Conservation (phyloP, 805 yeast genomes). For the Yamadazyma paraphyllophila region DNA sequence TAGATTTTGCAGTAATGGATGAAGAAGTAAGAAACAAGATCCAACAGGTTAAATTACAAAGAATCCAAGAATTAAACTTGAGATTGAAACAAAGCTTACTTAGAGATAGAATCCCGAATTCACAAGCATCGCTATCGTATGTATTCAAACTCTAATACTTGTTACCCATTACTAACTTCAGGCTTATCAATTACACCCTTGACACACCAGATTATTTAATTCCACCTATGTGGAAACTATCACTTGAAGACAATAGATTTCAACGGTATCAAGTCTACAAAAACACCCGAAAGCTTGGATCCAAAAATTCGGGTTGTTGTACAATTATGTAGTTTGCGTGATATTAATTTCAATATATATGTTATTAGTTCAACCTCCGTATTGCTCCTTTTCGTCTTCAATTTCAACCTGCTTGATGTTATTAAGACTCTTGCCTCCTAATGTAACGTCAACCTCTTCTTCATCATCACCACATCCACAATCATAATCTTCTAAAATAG, state of each 20-base stretch:
- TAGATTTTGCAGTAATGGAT: constrained; percentile 11
- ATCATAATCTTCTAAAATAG: constrained; percentile 84
- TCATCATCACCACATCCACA: constrained; percentile 92
- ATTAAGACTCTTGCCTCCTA: constrained; percentile 30
- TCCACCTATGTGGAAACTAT: constrained; percentile 40
- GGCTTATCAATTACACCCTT: constrained; percentile 42
- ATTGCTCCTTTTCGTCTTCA: constrained; percentile 45
- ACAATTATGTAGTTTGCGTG: constrained; percentile 21
- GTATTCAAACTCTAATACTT: constrained; percentile 9
- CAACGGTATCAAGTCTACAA: constrained; percentile 22
- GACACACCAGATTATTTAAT: constrained; percentile 47
- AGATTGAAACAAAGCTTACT: constrained; percentile 51
- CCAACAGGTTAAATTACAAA: constrained; percentile 54
- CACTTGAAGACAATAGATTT: constrained; percentile 36
- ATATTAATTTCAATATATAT: neutral
- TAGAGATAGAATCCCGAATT: constrained; percentile 60
- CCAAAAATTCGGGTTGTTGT: constrained; percentile 26
- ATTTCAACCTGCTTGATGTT: constrained; percentile 47
- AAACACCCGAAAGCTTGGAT: constrained; percentile 6
- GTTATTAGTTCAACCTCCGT: constrained; percentile 32
- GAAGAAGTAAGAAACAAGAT: constrained; percentile 37
- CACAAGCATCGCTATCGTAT: constrained; percentile 53
- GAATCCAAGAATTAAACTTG: constrained; percentile 56
- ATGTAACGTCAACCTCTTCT: constrained; percentile 44
- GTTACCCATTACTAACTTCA: constrained; percentile 13